These are phyloP conservation scores for Diaporthe sp. DNA, from an alignment of 2,329 filamentous ascomycete genomes.

Conservation along the genomic window DNA sequence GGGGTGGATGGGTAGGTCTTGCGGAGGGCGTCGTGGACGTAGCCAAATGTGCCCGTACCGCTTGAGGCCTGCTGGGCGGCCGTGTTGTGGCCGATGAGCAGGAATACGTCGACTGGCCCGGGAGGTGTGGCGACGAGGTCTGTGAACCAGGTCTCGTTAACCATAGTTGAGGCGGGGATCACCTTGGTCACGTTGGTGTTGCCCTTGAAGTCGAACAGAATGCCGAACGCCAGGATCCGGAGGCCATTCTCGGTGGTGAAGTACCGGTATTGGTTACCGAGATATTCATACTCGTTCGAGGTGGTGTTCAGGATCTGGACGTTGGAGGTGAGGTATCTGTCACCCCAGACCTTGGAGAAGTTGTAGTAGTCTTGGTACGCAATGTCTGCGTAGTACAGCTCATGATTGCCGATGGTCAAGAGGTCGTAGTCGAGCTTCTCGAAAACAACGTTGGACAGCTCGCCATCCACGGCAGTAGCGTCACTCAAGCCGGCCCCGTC, in stretches of 20 bases:
- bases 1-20: slow-evolving; percentile 65
- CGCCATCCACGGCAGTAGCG: slow-evolving; percentile 66
- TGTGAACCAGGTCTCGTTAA: slow-evolving; percentile 69
- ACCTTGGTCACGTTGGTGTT: slow-evolving; percentile 72
- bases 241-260: slow-evolving; percentile 55
- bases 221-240: slow-evolving; percentile 56
- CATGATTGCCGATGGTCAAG: slow-evolving; percentile 65
- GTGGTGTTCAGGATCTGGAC: slow-evolving; percentile 53
- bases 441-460: slow-evolving; percentile 60
- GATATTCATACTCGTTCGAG: slow-evolving; percentile 52
- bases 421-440: slow-evolving; percentile 55
- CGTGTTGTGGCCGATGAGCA: slow-evolving; percentile 73
- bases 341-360: slow-evolving; percentile 66
- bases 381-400: slow-evolving; percentile 71
- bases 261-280: slow-evolving; percentile 56
- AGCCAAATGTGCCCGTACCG: slow-evolving; percentile 57
- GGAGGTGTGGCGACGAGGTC: slow-evolving; percentile 63
- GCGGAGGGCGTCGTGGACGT: slow-evolving; percentile 68
- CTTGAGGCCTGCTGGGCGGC: slow-evolving; percentile 55
- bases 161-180: slow-evolving; percentile 61
- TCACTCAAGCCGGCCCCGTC: slow-evolving; percentile 73
- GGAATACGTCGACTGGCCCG: slow-evolving; percentile 68
- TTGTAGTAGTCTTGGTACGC: slow-evolving; percentile 70
- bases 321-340: slow-evolving; percentile 57
- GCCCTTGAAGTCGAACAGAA: slow-evolving; percentile 60